A percentile compares a stretch with the other conserved stretches of the same genome.
Evolutionary conservation across 257 asterid genomes (phyloP).

Genomic region (Petunia axillaris): DNA sequence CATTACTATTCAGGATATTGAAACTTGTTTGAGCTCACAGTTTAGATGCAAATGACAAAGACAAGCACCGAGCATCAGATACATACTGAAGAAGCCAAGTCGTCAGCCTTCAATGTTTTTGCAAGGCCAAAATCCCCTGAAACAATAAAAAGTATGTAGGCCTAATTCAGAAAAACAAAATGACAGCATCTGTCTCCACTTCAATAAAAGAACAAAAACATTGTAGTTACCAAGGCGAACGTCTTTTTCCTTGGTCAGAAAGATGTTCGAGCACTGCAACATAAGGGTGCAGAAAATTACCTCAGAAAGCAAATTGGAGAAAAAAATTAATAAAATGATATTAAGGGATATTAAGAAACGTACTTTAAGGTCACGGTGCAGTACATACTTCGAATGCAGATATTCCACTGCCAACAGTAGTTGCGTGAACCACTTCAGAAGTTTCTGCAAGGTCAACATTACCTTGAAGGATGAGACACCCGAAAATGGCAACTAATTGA

Average conservation of each 20-base stretch:
- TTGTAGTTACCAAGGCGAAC: slow-evolving; percentile 81
- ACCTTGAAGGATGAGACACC: slow-evolving; percentile 27
- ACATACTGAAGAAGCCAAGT: slow-evolving; percentile 98
- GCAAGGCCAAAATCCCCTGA: slow-evolving; percentile 99
- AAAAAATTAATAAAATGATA: slow-evolving; percentile 17
- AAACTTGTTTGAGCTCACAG: slow-evolving; percentile 4
- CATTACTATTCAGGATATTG: not conserved
- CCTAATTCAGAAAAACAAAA: slow-evolving; percentile 1
- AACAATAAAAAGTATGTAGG: slow-evolving; percentile 31
- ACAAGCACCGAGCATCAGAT: slow-evolving; percentile 28
- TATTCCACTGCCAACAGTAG: slow-evolving; percentile 90
- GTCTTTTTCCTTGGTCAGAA: slow-evolving; percentile 91
- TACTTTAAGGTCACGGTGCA: slow-evolving; percentile 97
- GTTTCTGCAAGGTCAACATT: slow-evolving; percentile 58
- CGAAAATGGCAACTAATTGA: not conserved
- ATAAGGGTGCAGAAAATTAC: slow-evolving; percentile 32
- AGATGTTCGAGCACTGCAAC: slow-evolving; percentile 95
- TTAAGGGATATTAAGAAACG: slow-evolving; percentile 21
- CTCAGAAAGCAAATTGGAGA: slow-evolving; percentile 23
- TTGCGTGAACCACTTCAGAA: slow-evolving; percentile 94
- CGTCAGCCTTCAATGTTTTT: slow-evolving; percentile 94
- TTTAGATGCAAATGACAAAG: not conserved
- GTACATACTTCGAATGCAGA: slow-evolving; percentile 92
- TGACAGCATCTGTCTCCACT: not conserved
- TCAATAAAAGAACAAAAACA: slow-evolving; percentile 22